Evolutionary conservation across 345 rosid genomes (phyloP).

Genomic region (Clarkia xantiana): DNA sequence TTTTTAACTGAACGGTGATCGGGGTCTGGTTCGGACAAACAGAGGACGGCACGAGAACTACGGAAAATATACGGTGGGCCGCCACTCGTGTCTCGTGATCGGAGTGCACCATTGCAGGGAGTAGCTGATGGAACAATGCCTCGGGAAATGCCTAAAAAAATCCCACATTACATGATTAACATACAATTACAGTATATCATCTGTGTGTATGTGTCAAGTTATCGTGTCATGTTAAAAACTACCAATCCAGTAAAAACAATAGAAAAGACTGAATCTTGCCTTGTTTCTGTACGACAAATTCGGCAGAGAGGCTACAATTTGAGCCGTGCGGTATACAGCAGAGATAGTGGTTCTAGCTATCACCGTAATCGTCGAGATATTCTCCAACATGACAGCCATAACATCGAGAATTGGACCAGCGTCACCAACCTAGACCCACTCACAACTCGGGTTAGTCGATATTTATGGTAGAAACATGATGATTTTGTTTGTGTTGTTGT

Average conservation of each 20-base stretch:
- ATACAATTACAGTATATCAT: too few relatives aligned
- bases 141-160: slow-evolving; percentile 82
- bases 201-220: too few relatives aligned
- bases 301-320: slow-evolving; percentile 74
- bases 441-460: too few relatives aligned
- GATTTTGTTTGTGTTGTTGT: too few relatives aligned
- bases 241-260: background rate
- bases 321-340: slow-evolving; percentile 83
- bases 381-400: slow-evolving; percentile 88
- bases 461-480: too few relatives aligned
- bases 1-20: slow-evolving; percentile 30
- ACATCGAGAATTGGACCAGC: slow-evolving; percentile 84
- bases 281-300: slow-evolving; percentile 70
- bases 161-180: too few relatives aligned
- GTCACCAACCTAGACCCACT: slow-evolving; percentile 61
- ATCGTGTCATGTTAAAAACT: slow-evolving; percentile 2
- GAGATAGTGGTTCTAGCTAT: slow-evolving; percentile 63
- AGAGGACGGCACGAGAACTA: slow-evolving; percentile 86
- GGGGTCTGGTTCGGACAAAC: slow-evolving; percentile 31
- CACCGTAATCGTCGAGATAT: slow-evolving; percentile 57
- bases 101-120: slow-evolving; percentile 91
- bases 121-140: slow-evolving; percentile 86
- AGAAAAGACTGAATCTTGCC: slow-evolving; percentile 24
- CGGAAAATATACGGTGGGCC: slow-evolving; percentile 86
- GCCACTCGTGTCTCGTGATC: slow-evolving; percentile 84